These are phyloP conservation scores for Vicia faba DNA, from an alignment of 306 rosid genomes.

Conservation along the genomic window DNA sequence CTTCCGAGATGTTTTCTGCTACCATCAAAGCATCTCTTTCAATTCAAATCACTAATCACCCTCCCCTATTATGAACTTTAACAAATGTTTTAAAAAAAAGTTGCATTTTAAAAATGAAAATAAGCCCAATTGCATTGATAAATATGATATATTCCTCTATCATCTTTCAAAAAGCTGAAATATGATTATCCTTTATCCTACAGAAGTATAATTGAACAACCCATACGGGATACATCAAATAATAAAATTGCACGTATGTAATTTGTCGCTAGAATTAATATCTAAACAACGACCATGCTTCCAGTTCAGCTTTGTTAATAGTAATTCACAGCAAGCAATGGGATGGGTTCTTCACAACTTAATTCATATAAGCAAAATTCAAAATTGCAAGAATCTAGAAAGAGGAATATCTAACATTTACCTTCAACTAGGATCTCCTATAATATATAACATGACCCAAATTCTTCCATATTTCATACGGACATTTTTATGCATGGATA, in stretches of 20 bases:
- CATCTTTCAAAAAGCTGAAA: neutral
- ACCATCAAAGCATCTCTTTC: slow-evolving; percentile 13
- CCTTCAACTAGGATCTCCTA: slow-evolving; percentile 12
- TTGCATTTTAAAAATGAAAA: slow-evolving; percentile 7
- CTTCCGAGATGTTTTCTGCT: too few relatives aligned
- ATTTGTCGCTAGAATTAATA: slow-evolving; percentile 1
- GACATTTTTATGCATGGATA: neutral
- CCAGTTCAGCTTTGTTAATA: slow-evolving; percentile 22
- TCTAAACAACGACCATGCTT: neutral
- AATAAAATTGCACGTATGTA: slow-evolving; percentile 1
- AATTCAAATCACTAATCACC: slow-evolving; percentile 26
- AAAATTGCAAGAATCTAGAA: neutral
- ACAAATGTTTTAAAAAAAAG: neutral
- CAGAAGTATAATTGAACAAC: neutral
- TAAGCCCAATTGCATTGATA: slow-evolving; percentile 27
- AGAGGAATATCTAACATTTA: neutral
- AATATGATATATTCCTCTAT: neutral
- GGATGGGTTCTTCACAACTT: neutral
- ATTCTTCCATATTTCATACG: slow-evolving; percentile 17
- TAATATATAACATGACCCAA: slow-evolving; percentile 8
- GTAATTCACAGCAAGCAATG: slow-evolving; percentile 4
- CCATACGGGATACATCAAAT: neutral
- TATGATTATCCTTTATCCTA: neutral
- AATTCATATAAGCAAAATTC: slow-evolving; percentile 5
- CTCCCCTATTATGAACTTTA: slow-evolving; percentile 19